Evolutionary conservation across 805 yeast species (phyloP).

Genomic region (Jamesozyma lodderae): DNA sequence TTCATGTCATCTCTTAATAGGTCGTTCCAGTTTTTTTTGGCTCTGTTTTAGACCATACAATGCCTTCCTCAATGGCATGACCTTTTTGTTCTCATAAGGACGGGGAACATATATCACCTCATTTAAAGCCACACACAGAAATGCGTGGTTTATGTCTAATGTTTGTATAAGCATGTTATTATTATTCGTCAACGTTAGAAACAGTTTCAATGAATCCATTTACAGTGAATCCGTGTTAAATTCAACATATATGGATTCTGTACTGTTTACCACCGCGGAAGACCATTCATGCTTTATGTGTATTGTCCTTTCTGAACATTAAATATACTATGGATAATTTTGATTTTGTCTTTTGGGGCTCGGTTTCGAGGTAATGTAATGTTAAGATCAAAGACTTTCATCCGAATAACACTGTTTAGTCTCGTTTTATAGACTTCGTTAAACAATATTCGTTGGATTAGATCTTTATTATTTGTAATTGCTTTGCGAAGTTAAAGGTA

Average conservation of each 20-base stretch:
- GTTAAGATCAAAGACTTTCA: neutral
- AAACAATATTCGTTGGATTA: neutral
- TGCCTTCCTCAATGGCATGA: neutral
- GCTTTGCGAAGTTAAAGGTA: neutral
- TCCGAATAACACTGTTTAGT: neutral
- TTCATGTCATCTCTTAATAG: slow-evolving; percentile 1
- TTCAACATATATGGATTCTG: neutral
- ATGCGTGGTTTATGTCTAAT: neutral
- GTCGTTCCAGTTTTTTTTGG: slow-evolving; percentile 2
- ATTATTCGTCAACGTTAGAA: neutral
- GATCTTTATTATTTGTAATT: neutral
- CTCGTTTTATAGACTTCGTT: neutral
- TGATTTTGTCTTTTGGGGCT: neutral
- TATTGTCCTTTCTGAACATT: neutral
- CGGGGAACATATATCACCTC: slow-evolving; percentile 3
- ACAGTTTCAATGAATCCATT: neutral
- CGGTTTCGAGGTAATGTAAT: neutral
- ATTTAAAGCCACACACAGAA: slow-evolving; percentile 1
- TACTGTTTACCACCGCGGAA: neutral
- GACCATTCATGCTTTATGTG: neutral
- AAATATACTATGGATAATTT: neutral
- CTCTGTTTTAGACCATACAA: slow-evolving; percentile 2
- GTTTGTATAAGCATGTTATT: neutral
- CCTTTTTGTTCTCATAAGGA: neutral
- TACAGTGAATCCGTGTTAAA: neutral